Base-by-base conservation (phyloP, 495 filamentous ascomycete genomes). In the Xylaria venustula region DNA sequence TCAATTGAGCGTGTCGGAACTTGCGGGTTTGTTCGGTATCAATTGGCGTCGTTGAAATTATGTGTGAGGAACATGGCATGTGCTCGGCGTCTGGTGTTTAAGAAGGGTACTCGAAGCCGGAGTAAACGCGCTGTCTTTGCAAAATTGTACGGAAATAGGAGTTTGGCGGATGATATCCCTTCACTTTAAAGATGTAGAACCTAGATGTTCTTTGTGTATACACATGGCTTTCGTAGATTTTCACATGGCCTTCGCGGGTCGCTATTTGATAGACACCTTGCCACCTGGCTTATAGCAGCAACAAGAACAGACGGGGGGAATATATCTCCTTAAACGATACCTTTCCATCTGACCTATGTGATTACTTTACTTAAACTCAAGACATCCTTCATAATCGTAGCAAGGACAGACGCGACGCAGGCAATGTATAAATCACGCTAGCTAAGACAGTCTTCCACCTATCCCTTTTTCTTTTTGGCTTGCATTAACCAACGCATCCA, bases 11-110 rank as follows among this genome's bases (percentile, higher is more conserved):
- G 67, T 81, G 2, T 69, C 75, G 22, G 88, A 96, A 67, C 74
- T 96, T 42, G 85, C 79, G 26, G 91, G 85, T 64, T 73, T 94
- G 47, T 93, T 94, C 64, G 88, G 87, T 58, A 44, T 70, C 8
- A 26, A 25, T 0, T 65, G 45, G 65, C 54, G 23, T 12, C n/a
- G 36, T 15, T 34, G 30, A 58, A 28, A 34, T 34, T 34, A 11
- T 34, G 30, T 34, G 0, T 15, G 23, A 4, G 41, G 41, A 7
- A 15, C 4, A 54, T 23, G 36, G 19, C 2, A n/a, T 54, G 22
- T 19, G 12, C 14, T 15, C 23, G 34, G 14, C 6, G 5, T 40
- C 26, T n/a, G n/a, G n/a, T n/a, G n/a, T n/a, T 15, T 17, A 30
- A 28, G 15, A 20, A 7, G 23, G 6, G 15, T 25, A 11, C 5